Percentiles rank a stretch among this genome's conserved stretches.
These are phyloP conservation scores for Helminthosporium solani DNA, from an alignment of 2,329 filamentous ascomycete species.

Conservation along the genomic window DNA sequence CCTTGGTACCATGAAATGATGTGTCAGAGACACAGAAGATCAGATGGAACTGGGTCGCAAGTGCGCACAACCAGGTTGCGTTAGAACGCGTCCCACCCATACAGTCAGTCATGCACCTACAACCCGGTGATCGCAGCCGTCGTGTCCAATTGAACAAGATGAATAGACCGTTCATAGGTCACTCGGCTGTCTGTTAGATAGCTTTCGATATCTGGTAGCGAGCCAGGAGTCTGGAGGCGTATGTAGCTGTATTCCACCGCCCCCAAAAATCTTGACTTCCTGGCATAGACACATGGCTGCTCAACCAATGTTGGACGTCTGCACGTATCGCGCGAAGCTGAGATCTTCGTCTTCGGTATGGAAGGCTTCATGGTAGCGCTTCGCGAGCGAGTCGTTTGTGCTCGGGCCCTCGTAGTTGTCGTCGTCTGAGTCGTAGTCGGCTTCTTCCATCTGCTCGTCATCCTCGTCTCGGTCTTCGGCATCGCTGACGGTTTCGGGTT, in stretches of 20 bases:
- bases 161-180: not conserved
- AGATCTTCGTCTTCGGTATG: slow-evolving; percentile 49
- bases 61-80: not conserved
- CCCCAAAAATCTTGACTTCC: slow-evolving; percentile 1
- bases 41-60: not conserved
- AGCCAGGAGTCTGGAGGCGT: slow-evolving; percentile 7
- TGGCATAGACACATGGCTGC: not conserved
- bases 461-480: slow-evolving; percentile 55
- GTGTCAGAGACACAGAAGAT: too few relatives aligned
- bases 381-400: slow-evolving; percentile 62
- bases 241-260: too few relatives aligned
- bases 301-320: slow-evolving; percentile 41
- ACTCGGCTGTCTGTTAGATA: not conserved
- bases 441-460: slow-evolving; percentile 52
- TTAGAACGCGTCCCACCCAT: too few relatives aligned
- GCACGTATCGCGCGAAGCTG: slow-evolving; percentile 54
- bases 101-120: too few relatives aligned
- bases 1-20: too few relatives aligned
- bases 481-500: slow-evolving; percentile 54
- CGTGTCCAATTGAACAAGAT: too few relatives aligned
- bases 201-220: not conserved
- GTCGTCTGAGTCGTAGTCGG: slow-evolving; percentile 55
- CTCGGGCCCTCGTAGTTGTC: slow-evolving; percentile 49
- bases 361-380: slow-evolving; percentile 75
- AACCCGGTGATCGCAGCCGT: too few relatives aligned